Conservation (phyloP, 225 moss, liverwort and hornwort genomes). For the Takakia lepidozioides region DNA sequence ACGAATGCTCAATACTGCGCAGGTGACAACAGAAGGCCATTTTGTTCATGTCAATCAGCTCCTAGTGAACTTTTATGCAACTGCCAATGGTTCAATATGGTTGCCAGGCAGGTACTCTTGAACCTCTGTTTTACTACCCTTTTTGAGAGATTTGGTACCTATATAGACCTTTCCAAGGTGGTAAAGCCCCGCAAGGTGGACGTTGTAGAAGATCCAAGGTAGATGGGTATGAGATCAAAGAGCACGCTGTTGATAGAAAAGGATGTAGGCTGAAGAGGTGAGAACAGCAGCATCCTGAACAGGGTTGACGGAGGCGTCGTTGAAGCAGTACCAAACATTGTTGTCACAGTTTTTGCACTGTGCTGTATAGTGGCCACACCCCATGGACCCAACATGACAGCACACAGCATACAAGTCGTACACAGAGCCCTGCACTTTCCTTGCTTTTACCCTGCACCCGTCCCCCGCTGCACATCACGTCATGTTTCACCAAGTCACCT, state of each 20-base stretch:
- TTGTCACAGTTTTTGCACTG: slow-evolving; percentile 65
- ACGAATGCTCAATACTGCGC: too few species aligned
- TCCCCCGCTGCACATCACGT: background rate
- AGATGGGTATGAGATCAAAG: slow-evolving; percentile 4
- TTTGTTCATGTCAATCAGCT: too few species aligned
- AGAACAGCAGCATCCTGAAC: slow-evolving; percentile 32
- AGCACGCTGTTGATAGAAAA: slow-evolving; percentile 62
- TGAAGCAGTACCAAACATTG: slow-evolving; percentile 55
- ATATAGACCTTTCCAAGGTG: too few species aligned
- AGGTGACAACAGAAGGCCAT: too few species aligned
- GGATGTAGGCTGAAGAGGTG: slow-evolving; percentile 62
- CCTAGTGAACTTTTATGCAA: too few species aligned
- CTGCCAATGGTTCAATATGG: too few species aligned
- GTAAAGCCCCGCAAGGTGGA: too few species aligned
- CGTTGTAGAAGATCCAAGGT: too few species aligned
- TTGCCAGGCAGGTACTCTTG: too few species aligned
- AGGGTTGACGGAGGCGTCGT: slow-evolving; percentile 25
- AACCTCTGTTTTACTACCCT: too few species aligned
- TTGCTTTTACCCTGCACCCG: slow-evolving; percentile 28
- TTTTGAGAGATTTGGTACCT: too few species aligned
- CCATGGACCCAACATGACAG: slow-evolving; percentile 60
- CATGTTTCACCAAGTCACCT: too few species aligned
- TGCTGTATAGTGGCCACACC: slow-evolving; percentile 60
- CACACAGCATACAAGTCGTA: slow-evolving; percentile 68
- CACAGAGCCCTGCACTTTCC: slow-evolving; percentile 26